Evolutionary conservation across 257 asterid species (phyloP), one percentile per base, ranked within the genome.

Genomic region (Primulina eburnea): DNA sequence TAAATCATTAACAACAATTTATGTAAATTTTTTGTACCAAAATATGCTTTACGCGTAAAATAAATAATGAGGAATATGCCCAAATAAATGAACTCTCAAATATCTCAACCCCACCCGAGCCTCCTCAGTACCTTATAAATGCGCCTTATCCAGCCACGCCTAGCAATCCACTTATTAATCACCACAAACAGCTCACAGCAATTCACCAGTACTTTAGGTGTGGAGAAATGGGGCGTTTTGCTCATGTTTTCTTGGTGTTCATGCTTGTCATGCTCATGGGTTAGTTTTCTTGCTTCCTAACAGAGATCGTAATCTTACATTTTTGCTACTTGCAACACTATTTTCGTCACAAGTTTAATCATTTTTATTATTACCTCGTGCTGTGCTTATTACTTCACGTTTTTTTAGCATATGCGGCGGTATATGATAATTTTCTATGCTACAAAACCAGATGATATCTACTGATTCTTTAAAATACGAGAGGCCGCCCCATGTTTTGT

Each of bases 201-300:
- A 50, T 14, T 50, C n/a, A 43, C 1, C 5, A 2, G 35, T 6
- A 50, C 56, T 50, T 50, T 50, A 18, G 56, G 56, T 16, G 8
- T n/a, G 16, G 56, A 16, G 12, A 78, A 38, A 78, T 80, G 84
- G 84, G 72, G 16, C 78, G 81, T 32, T 62, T 69, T 5, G 74
- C 74, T 65, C 24, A 76, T 2, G 67, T 80, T 71, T 6, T 80
- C 24, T 65, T 80, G 58, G 80, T 76, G 73, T 29, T 70, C 24
- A 47, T 80, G 71, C 79, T 80, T 5, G 58, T 80, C 66, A 59
- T 68, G 55, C 24, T 65, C 33, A 70, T 80, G 20, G 84, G 81
- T 78, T 17, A 37, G 62, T 60, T 57, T 62, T 26, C 20, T 69
- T 32, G 8, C n/a, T 38, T 38, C 50, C 50, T 9, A 38, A 9